Evolutionary conservation across 768 basidiomycete species (phyloP).

Genomic region (Rhodosporidiobolus sp.): DNA sequence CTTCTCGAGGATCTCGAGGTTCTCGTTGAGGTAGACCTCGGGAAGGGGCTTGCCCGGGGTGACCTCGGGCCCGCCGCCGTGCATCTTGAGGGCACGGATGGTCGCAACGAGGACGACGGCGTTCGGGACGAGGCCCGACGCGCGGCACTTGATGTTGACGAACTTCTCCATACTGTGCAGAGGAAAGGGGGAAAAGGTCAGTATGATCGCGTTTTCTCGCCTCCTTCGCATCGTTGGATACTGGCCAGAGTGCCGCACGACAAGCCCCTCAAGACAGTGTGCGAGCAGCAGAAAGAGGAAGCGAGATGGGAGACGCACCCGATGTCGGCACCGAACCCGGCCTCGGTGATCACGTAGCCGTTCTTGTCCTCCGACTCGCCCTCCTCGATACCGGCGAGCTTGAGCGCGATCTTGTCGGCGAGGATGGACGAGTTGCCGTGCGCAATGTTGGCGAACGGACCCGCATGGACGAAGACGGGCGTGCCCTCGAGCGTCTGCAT

Average conservation of each 20-base stretch:
- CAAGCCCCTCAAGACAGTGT: no score
- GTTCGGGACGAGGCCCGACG: constrained; percentile 87
- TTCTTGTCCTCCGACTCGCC: constrained; percentile 76
- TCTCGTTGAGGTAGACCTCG: constrained; percentile 89
- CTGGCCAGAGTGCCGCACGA: no score
- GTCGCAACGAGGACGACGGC: constrained; percentile 95
- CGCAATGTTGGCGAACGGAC: constrained; percentile 98
- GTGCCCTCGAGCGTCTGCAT: constrained; percentile 98
- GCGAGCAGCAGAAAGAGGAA: neutral
- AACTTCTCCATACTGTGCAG: constrained; percentile 82
- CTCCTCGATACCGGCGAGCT: constrained; percentile 90
- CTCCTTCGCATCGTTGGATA: no score
- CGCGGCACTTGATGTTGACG: constrained; percentile 98
- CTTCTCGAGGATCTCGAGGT: constrained; percentile 79
- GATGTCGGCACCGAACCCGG: constrained; percentile 98
- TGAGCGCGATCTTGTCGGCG: constrained; percentile 93
- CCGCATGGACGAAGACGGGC: constrained; percentile 97
- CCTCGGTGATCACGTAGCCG: constrained; percentile 96
- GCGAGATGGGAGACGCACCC: constrained; percentile 51
- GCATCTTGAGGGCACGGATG: constrained; percentile 97
- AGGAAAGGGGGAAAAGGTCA: neutral
- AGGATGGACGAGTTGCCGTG: constrained; percentile 96
- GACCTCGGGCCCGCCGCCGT: constrained; percentile 95
- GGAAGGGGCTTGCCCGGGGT: constrained; percentile 91
- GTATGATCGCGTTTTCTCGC: no score